Percentiles rank a stretch among this genome's conserved stretches.
These are phyloP conservation scores for Simplicillium sp. DNA, from an alignment of 2,329 filamentous ascomycete genomes.

Conservation along the genomic window DNA sequence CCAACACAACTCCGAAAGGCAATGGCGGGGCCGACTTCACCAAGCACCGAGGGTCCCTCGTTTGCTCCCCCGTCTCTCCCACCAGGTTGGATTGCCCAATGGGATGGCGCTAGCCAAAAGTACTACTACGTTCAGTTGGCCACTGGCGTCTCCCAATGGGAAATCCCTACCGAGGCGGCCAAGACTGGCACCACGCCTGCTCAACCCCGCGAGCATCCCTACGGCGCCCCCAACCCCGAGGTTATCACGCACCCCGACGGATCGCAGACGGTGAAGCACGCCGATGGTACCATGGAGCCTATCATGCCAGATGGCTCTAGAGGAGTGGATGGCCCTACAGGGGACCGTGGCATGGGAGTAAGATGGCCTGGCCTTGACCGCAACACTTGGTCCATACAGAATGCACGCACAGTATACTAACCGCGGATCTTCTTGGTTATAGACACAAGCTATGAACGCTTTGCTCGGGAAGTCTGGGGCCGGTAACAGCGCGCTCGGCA, in stretches of 20 bases:
- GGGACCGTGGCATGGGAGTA: conserved; percentile 58
- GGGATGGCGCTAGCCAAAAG: conserved; percentile 54
- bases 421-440: conserved; percentile 1
- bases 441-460: conserved; percentile 54
- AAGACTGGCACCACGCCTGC: conserved; percentile 52
- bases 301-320: conserved; percentile 42
- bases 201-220: conserved; percentile 49
- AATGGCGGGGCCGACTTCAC: conserved; percentile 50
- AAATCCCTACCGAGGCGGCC: conserved; percentile 56
- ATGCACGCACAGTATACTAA: too few species aligned
- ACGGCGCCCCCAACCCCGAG: conserved; percentile 46
- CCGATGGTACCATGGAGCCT: conserved; percentile 53
- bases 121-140: conserved; percentile 67
- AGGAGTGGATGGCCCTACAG: conserved; percentile 40
- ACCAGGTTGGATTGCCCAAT: conserved; percentile 60
- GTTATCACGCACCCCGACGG: conserved; percentile 55
- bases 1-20: conserved; percentile 9
- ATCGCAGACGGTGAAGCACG: conserved; percentile 49
- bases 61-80: conserved; percentile 52
- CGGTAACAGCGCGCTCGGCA: conserved; percentile 30
- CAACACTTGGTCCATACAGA: too few species aligned
- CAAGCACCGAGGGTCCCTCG: conserved; percentile 48
- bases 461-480: conserved; percentile 38
- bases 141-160: conserved; percentile 65
- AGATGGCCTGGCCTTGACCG: conserved; percentile 19